Conservation (phyloP, 305 asterid species). For the Solanum hybrid region DNA sequence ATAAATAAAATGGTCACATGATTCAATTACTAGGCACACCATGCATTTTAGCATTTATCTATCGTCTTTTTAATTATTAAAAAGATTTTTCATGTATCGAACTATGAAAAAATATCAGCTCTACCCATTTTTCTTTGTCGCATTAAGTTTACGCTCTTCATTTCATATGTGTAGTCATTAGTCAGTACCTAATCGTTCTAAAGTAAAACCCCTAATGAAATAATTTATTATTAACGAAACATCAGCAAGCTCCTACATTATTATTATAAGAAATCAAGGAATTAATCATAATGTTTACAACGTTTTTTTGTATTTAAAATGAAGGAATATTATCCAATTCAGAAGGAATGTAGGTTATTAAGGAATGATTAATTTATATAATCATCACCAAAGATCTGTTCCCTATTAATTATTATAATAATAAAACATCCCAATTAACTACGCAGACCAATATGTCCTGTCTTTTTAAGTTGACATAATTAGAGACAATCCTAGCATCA, state of each 20-base stretch:
- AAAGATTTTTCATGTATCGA: background rate
- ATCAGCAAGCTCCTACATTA: background rate
- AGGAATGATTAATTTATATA: background rate
- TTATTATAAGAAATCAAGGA: background rate
- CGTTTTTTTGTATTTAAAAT: background rate
- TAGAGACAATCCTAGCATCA: background rate
- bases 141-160: background rate
- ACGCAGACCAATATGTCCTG: background rate
- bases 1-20: too few species aligned
- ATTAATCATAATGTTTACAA: background rate
- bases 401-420: background rate
- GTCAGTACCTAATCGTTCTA: background rate
- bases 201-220: background rate
- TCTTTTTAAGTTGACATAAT: background rate
- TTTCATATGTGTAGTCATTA: background rate
- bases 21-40: background rate
- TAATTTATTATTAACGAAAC: background rate
- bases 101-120: background rate
- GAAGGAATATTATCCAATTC: background rate
- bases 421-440: background rate
- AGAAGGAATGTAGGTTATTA: background rate
- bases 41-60: background rate
- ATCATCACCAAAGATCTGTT: background rate
- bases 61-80: background rate
- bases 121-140: background rate